Conservation (phyloP, 306 rosid genomes). For the Cucurbita ficifolia region DNA sequence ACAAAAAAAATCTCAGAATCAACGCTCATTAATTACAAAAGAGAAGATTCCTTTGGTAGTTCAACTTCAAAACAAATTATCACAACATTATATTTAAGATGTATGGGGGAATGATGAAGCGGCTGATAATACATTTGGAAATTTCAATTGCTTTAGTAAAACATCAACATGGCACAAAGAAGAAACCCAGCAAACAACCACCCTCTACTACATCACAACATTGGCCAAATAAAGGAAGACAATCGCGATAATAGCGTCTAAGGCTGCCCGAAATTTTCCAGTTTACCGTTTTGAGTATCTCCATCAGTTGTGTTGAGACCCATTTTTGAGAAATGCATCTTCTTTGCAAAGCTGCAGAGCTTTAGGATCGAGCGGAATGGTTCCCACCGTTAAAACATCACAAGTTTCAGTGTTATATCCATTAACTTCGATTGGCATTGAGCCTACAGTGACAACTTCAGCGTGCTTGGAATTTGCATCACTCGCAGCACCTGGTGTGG, state of each 20-base stretch:
- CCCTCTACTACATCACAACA: not conserved
- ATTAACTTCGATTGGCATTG: conserved; percentile 55
- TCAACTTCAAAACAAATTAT: not conserved
- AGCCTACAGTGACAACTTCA: conserved; percentile 57
- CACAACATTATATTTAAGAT: not conserved
- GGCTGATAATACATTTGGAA: not conserved
- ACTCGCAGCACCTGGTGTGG: not conserved
- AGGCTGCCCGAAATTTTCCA: not conserved
- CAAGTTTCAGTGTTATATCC: conserved; percentile 29
- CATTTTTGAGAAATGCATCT: not conserved
- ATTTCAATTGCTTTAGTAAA: not conserved
- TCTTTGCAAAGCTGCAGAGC: conserved; percentile 34
- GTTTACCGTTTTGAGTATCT: not conserved
- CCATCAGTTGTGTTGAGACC: not conserved
- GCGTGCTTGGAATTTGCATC: conserved; percentile 10
- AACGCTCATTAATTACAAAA: not conserved
- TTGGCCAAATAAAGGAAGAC: not conserved
- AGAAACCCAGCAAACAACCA: not conserved
- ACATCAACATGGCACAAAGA: not conserved
- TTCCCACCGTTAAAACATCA: conserved; percentile 58
- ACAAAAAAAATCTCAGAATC: not conserved
- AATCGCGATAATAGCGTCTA: not conserved
- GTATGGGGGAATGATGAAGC: not conserved
- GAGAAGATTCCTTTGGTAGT: not conserved
- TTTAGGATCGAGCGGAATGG: conserved; percentile 53